Evolutionary conservation across 225 moss, liverwort and hornwort species (phyloP), one percentile per base, ranked within the genome.

Genomic region (Bryoerythrophyllum caledonicum): DNA sequence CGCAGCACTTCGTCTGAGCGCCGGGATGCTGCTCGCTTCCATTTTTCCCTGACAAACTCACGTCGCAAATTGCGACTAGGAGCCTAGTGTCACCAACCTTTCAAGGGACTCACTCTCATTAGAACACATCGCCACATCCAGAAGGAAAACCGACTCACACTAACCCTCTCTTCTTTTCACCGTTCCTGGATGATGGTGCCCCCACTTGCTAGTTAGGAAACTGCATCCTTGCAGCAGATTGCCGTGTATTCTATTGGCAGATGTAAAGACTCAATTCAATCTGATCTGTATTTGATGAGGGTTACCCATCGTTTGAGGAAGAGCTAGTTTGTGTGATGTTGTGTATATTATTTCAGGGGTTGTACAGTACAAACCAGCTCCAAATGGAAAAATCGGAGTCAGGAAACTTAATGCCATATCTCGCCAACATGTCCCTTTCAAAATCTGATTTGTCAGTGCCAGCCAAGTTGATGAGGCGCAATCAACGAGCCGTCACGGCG

Each of bases 1-100:
- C 97, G 26, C 70, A 91, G 70, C 90, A 94, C 73, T 94, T 97
- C 63, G 94, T 92, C 53, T 96, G 85, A 82, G 63, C 68, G 20
- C 38, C 35, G 30, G 34, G 63, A 80, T 27, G 17, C 17, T 49
- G 48, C 17, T 19, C 11, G 17, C 19, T 55, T 67, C 30, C 63
- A 64, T 32, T 76, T 53, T 76, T 57, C 55, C 54, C 48, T n/a
- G 56, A 71, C 51, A 41, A 59, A 67, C 63, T 16, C 61, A 28
- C 56, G 55, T 60, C 73, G 80, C 84, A 80, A 54, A 84, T 84
- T 84, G 80, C 84, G 76, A 77, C 70, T 34, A 43, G 76, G 68
- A 63, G 53, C 65, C 19, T 10, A 71, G 67, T 56, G 38, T 41
- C 52, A 38, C 75, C 56, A 27, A 54, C 64, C 28, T 69, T 68